Evolutionary conservation across 352 stramenopile genomes (phyloP).

Genomic region (Phytophthora sp.): DNA sequence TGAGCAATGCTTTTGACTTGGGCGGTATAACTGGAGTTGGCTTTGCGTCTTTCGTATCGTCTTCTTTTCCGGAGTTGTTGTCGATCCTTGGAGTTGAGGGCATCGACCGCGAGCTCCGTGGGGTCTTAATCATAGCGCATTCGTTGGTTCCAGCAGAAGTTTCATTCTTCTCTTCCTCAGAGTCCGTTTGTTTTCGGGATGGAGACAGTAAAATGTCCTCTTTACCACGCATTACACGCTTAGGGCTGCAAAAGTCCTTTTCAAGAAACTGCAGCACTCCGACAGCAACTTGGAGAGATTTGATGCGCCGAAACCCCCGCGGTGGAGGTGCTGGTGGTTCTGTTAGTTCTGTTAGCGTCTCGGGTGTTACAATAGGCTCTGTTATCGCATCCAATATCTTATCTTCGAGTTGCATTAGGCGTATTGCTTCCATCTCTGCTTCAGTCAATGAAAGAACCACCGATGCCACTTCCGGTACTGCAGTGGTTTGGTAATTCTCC

Average conservation of each 20-base stretch:
- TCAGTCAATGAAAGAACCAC: neutral
- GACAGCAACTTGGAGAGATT: slow-evolving; percentile 60
- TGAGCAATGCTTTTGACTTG: slow-evolving; percentile 61
- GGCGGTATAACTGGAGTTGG: slow-evolving; percentile 27
- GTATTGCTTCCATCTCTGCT: neutral
- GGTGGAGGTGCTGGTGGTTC: slow-evolving; percentile 4
- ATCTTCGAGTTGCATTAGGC: slow-evolving; percentile 23
- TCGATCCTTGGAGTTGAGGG: neutral
- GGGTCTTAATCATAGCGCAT: slow-evolving; percentile 1
- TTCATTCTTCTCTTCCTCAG: neutral
- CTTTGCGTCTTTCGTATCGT: neutral
- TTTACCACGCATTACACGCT: slow-evolving; percentile 25
- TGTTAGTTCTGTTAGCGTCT: neutral
- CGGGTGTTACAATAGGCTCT: neutral
- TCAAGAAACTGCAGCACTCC: slow-evolving; percentile 74
- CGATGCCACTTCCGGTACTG: neutral
- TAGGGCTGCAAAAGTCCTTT: slow-evolving; percentile 72
- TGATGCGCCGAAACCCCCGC: slow-evolving; percentile 46
- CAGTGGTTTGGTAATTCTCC: neutral
- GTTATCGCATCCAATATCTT: neutral
- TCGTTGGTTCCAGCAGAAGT: neutral
- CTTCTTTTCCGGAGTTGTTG: slow-evolving; percentile 3
- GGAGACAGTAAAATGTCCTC: slow-evolving; percentile 3
- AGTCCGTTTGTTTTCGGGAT: neutral
- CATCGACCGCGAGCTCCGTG: slow-evolving; percentile 3